Evolutionary conservation across 164 flowering plant genomes (phyloP).

Genomic region (Stephania cephalantha): DNA sequence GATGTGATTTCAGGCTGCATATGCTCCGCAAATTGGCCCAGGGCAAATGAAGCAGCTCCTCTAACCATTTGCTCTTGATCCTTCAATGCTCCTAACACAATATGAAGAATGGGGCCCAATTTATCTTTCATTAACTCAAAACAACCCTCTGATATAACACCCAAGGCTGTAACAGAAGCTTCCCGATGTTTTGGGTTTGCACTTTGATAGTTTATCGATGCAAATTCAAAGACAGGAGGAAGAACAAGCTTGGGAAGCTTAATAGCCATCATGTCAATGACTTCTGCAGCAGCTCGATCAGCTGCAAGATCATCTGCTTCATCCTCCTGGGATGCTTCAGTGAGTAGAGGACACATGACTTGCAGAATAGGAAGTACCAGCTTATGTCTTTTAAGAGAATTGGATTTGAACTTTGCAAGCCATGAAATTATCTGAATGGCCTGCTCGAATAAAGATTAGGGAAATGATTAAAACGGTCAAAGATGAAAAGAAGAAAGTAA

Average conservation of each 20-base stretch:
- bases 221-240: conserved; percentile 77
- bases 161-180: conserved; percentile 85
- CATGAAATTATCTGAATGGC: conserved; percentile 95
- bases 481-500: not conserved
- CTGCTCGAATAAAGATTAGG: conserved; percentile 38
- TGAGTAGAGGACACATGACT: conserved; percentile 90
- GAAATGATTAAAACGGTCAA: conserved; percentile 2
- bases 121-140: conserved; percentile 69
- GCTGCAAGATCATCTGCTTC: conserved; percentile 89
- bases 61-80: conserved; percentile 92
- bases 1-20: conserved; percentile 88
- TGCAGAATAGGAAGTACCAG: conserved; percentile 78
- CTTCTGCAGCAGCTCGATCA: conserved; percentile 97
- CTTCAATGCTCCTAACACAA: conserved; percentile 72
- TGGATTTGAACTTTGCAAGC: conserved; percentile 87
- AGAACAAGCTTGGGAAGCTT: conserved; percentile 81
- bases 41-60: conserved; percentile 96
- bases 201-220: conserved; percentile 69
- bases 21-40: conserved; percentile 95
- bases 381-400: conserved; percentile 82
- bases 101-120: conserved; percentile 66
- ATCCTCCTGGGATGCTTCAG: conserved; percentile 60
- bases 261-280: conserved; percentile 86
- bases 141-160: conserved; percentile 92
- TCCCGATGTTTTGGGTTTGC: conserved; percentile 75